Percentiles rank a stretch among this genome's conserved stretches.
phyloP scores from a whole-genome alignment of 768 basidiomycete species.

The Kwoniella bestiolae region DNA sequence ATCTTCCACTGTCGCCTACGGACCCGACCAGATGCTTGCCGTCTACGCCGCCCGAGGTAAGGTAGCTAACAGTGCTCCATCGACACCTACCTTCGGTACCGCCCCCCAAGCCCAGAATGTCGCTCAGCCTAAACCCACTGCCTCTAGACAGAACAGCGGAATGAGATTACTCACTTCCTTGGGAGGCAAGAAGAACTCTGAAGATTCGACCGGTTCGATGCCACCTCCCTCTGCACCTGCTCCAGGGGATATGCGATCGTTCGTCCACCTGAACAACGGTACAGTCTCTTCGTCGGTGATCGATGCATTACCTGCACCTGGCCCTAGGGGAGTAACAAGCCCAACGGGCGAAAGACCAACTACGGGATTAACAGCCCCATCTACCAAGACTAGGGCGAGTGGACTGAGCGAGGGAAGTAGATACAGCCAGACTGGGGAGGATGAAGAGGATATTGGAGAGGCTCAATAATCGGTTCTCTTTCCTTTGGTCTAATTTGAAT shows the following conservation, averaged over 20 bases:
- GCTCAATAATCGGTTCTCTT: slow-evolving; percentile 9
- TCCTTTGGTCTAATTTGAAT: not conserved
- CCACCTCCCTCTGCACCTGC: slow-evolving; percentile 30
- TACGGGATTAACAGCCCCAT: slow-evolving; percentile 14
- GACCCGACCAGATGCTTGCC: slow-evolving; percentile 56
- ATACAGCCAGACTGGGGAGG: slow-evolving; percentile 15
- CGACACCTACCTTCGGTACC: slow-evolving; percentile 20
- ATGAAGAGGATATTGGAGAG: slow-evolving; percentile 13
- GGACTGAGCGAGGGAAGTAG: slow-evolving; percentile 23
- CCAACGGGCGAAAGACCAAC: slow-evolving; percentile 20
- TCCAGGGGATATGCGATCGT: slow-evolving; percentile 39
- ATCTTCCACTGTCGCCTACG: slow-evolving; percentile 37
- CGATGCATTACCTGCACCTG: slow-evolving; percentile 38
- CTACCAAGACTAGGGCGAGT: slow-evolving; percentile 8
- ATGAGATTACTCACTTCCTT: slow-evolving; percentile 32
- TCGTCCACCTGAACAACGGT: slow-evolving; percentile 43
- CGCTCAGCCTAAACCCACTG: slow-evolving; percentile 22
- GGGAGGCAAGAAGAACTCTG: slow-evolving; percentile 23
- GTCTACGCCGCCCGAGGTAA: slow-evolving; percentile 55
- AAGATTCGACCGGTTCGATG: slow-evolving; percentile 16
- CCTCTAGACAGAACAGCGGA: slow-evolving; percentile 21
- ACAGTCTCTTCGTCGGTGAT: slow-evolving; percentile 34
- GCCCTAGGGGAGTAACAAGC: slow-evolving; percentile 24
- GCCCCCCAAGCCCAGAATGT: slow-evolving; percentile 3
- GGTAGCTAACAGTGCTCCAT: slow-evolving; percentile 19